Percentiles rank a stretch among this genome's conserved stretches.
Evolutionary conservation across 2,329 filamentous ascomycete species (phyloP).

Genomic region (Fusarium globosum): DNA sequence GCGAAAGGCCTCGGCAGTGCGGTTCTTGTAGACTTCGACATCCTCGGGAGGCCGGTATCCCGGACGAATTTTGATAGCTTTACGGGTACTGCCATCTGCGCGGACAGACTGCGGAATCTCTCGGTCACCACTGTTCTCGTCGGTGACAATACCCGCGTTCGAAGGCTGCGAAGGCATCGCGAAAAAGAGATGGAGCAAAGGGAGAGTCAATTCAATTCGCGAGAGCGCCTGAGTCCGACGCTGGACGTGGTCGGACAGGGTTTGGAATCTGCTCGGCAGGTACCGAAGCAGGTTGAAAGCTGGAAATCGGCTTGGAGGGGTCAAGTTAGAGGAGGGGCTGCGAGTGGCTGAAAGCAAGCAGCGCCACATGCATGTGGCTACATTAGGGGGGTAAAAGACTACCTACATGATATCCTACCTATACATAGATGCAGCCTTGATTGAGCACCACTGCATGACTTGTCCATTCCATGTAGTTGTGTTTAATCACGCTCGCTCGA

Average conservation of each 20-base stretch:
- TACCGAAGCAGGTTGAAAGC: conserved; percentile 25
- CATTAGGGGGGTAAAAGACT: background rate
- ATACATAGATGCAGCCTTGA: background rate
- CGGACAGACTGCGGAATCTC: conserved; percentile 90
- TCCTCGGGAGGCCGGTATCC: conserved; percentile 96
- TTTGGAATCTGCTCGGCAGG: conserved; percentile 30
- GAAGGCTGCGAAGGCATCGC: conserved; percentile 63
- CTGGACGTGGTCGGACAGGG: conserved; percentile 12
- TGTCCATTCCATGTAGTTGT: background rate
- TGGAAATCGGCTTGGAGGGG: conserved; percentile 27
- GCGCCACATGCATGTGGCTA: conserved; percentile 29
- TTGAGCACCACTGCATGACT: background rate
- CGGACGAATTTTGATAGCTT: conserved; percentile 92
- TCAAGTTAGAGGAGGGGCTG: conserved; percentile 26
- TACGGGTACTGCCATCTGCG: conserved; percentile 89
- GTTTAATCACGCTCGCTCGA: background rate
- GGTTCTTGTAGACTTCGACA: conserved; percentile 95
- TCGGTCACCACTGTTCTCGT: conserved; percentile 80
- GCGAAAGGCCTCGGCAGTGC: conserved; percentile 86
- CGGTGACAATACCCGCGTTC: conserved; percentile 80
- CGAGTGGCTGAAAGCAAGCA: background rate
- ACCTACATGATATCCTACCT: background rate
- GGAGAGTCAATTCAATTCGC: background rate
- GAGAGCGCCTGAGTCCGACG: background rate
- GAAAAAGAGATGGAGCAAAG: background rate